Evolutionary conservation across 805 yeast genomes (phyloP), one percentile per base, ranked within the genome.

Genomic region (Nakazawaea peltata): DNA sequence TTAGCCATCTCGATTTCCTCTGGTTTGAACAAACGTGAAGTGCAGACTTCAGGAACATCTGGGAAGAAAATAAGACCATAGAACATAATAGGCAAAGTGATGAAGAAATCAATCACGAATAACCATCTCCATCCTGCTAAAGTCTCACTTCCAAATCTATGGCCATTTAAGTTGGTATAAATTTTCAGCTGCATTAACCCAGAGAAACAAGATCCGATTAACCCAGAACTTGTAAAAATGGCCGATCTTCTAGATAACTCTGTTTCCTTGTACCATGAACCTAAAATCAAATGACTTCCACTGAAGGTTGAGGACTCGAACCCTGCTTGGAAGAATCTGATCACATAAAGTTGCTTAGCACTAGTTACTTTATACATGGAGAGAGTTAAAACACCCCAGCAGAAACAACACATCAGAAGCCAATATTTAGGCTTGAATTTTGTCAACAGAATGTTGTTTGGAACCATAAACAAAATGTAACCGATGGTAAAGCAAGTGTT

Each of bases 101-200:
- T 64, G 22, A 69, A 41, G 44, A 69, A 80, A 51, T 79, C 83
- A 37, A 78, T 65, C 33, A 77, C 65, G 46, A 73, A 74, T 56
- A 75, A 67, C 85, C 84, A 78, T 52, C 76, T 67, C 85, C 85
- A 78, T 15, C 76, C 71, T 5, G 65, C 62, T 19, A 67, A 48
- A 2, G 77, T 79, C 28, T 53, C 51, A 5, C 52, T 58, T 33
- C 70, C 72, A 19, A 35, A 35, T 16, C 26, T 29, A n/a, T 21
- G 38, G 19, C 33, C 33, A 34, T 61, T 57, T 43, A 72, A 48
- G 43, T 62, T 61, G 14, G 49, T 53, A 44, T 63, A 65, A 25
- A 73, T 72, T 2, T 73, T 69, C n/a, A 68, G 65, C 47, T 74
- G 80, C 68, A 74, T 63, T n/a, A 69, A 64, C 1, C 74, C 69